Evolutionary conservation across 2,329 filamentous ascomycete genomes (phyloP).

Genomic region (Plenodomus biglobosus): DNA sequence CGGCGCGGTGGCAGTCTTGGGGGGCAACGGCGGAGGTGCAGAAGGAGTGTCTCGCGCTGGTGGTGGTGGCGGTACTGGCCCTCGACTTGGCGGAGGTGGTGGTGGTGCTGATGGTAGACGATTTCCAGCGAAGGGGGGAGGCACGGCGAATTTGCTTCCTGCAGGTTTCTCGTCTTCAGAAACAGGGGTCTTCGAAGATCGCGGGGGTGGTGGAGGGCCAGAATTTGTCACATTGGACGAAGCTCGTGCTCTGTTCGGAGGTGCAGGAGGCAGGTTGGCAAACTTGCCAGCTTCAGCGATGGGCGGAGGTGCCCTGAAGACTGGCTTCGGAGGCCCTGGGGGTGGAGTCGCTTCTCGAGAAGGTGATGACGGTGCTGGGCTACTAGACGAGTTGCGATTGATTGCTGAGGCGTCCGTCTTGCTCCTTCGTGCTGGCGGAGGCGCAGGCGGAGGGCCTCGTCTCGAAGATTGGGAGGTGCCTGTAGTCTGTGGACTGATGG

Average conservation of each 20-base stretch:
- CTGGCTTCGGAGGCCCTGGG: slow-evolving; percentile 59
- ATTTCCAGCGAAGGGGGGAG: slow-evolving; percentile 74
- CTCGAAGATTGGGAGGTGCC: slow-evolving; percentile 54
- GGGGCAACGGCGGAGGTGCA: slow-evolving; percentile 44
- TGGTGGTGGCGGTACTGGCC: slow-evolving; percentile 62
- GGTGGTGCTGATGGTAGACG: slow-evolving; percentile 64
- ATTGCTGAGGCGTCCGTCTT: slow-evolving; percentile 44
- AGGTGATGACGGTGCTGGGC: slow-evolving; percentile 61
- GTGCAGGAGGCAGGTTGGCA: slow-evolving; percentile 56
- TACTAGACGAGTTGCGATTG: slow-evolving; percentile 53
- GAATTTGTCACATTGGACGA: slow-evolving; percentile 54
- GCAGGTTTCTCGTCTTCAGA: slow-evolving; percentile 62
- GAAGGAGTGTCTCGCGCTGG: slow-evolving; percentile 47
- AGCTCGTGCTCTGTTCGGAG: slow-evolving; percentile 53
- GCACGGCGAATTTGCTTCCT: slow-evolving; percentile 69
- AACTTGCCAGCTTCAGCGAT: slow-evolving; percentile 88
- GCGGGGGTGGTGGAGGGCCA: slow-evolving; percentile 66
- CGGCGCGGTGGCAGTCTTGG: slow-evolving; percentile 45
- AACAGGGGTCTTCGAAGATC: slow-evolving; percentile 56
- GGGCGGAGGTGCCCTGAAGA: slow-evolving; percentile 84
- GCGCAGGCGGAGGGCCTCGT: slow-evolving; percentile 63
- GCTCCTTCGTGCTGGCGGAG: slow-evolving; percentile 54
- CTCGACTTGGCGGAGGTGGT: slow-evolving; percentile 73
- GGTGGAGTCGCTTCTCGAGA: slow-evolving; percentile 73
- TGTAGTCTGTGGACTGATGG: slow-evolving; percentile 64